Conservation (phyloP, 495 filamentous ascomycete species). For the Penicillium psychrofluorescens region DNA sequence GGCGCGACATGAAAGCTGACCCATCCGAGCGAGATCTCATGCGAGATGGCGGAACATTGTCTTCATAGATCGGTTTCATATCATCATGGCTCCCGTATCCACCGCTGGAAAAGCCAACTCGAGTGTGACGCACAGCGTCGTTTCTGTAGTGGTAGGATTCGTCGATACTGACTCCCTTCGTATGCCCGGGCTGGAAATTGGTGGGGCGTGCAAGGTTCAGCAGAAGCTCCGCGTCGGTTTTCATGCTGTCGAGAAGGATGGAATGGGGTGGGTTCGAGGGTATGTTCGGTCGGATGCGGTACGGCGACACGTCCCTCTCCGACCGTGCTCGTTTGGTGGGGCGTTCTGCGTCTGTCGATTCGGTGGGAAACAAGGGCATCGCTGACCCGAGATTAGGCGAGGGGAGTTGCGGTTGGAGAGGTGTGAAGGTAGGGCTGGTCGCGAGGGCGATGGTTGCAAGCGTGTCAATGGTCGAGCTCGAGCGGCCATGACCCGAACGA, state of each 20-base stretch:
- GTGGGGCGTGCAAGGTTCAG: constrained; percentile 38
- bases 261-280: constrained; percentile 39
- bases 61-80: constrained; percentile 8
- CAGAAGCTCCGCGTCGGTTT: constrained; percentile 47
- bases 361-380: constrained; percentile 26
- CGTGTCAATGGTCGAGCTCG: constrained; percentile 44
- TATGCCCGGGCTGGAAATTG: constrained; percentile 25
- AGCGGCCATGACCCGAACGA: constrained; percentile 38
- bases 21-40: constrained; percentile 42
- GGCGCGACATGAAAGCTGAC: constrained; percentile 34
- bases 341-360: constrained; percentile 32
- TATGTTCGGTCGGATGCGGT: constrained; percentile 23
- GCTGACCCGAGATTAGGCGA: constrained; percentile 21
- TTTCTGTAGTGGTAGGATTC: constrained; percentile 21
- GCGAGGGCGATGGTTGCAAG: constrained; percentile 50
- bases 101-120: constrained; percentile 13
- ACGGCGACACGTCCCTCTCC: constrained; percentile 46
- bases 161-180: constrained; percentile 33
- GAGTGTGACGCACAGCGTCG: constrained; percentile 17
- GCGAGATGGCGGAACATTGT: constrained; percentile 24
- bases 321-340: constrained; percentile 57
- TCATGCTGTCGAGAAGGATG: constrained; percentile 36
- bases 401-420: constrained; percentile 25
- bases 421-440: constrained; percentile 39
- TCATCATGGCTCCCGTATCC: constrained; percentile 7